Conservation (phyloP, 768 basidiomycete species). For the Psilocybe subaeruginosa region DNA sequence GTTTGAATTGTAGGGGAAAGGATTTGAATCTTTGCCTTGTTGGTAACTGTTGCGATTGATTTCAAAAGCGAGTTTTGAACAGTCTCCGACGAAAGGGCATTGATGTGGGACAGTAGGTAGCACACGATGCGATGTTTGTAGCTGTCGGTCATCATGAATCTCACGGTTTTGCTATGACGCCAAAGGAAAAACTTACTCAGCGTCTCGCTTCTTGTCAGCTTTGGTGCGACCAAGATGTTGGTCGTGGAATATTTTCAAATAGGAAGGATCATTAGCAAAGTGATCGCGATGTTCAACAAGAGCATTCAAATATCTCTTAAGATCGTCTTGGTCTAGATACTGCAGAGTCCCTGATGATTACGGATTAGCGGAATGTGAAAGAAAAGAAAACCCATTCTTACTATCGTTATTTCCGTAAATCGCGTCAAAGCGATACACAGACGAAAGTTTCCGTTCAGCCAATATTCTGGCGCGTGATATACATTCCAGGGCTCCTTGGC, state of each 20-base stretch:
- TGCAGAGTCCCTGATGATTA: conserved; percentile 50
- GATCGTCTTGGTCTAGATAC: conserved; percentile 69
- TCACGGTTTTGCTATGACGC: not conserved
- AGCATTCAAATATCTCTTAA: conserved; percentile 57
- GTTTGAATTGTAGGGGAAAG: conserved; percentile 60
- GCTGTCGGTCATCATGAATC: conserved; percentile 36
- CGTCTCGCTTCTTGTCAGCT: conserved; percentile 57
- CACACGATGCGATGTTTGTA: conserved; percentile 74
- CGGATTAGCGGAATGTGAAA: conserved; percentile 6
- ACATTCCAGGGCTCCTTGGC: conserved; percentile 58
- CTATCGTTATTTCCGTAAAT: conserved; percentile 69
- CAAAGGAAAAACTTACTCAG: conserved; percentile 42
- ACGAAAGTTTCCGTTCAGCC: conserved; percentile 44
- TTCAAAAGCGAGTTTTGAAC: conserved; percentile 60
- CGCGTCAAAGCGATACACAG: conserved; percentile 73
- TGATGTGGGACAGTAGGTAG: conserved; percentile 80
- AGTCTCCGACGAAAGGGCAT: conserved; percentile 49
- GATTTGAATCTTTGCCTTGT: conserved; percentile 50
- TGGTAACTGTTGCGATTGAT: conserved; percentile 47
- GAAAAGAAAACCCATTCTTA: conserved; percentile 33
- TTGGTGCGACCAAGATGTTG: conserved; percentile 51
- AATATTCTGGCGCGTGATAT: conserved; percentile 48
- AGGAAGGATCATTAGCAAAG: conserved; percentile 58
- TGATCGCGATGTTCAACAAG: conserved; percentile 57
- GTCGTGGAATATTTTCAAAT: conserved; percentile 62